Conservation (phyloP, 331 rosid genomes). For the Quercus phellos region DNA sequence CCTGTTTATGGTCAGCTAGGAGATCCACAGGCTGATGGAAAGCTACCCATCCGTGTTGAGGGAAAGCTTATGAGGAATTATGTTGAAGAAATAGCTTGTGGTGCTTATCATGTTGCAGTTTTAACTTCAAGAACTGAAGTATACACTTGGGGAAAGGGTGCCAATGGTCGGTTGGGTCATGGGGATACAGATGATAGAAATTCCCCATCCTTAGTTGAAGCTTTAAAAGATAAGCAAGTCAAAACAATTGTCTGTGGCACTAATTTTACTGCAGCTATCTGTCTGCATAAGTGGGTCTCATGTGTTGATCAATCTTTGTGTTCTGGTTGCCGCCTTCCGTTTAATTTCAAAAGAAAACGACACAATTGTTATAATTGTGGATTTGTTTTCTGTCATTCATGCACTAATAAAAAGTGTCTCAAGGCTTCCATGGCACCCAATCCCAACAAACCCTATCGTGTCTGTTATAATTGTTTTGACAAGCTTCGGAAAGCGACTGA, state of each 20-base stretch:
- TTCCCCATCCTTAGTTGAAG: slow-evolving; percentile 37
- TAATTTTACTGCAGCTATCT: slow-evolving; percentile 35
- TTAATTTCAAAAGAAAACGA: slow-evolving; percentile 39
- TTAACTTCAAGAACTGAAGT: slow-evolving; percentile 42
- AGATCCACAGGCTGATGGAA: slow-evolving; percentile 28
- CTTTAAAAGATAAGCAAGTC: slow-evolving; percentile 38
- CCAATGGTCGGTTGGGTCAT: slow-evolving; percentile 43
- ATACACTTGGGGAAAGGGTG: slow-evolving; percentile 51
- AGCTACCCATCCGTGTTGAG: slow-evolving; percentile 32
- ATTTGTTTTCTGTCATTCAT: slow-evolving; percentile 36
- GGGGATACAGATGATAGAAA: slow-evolving; percentile 32
- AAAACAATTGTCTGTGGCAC: slow-evolving; percentile 36
- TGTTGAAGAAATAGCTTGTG: slow-evolving; percentile 45
- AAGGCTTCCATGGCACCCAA: slow-evolving; percentile 43
- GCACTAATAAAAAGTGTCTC: slow-evolving; percentile 36
- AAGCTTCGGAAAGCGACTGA: slow-evolving; percentile 27
- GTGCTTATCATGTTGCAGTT: slow-evolving; percentile 44
- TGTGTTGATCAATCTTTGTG: slow-evolving; percentile 38
- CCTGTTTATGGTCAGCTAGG: slow-evolving; percentile 41
- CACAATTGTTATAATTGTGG: slow-evolving; percentile 49
- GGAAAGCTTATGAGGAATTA: slow-evolving; percentile 31
- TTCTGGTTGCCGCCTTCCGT: slow-evolving; percentile 38
- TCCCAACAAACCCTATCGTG: slow-evolving; percentile 37
- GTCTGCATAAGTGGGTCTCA: slow-evolving; percentile 39
- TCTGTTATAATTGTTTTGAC: slow-evolving; percentile 32